These are phyloP conservation scores for Borovskyia barvae DNA, from an alignment of 208 protist species.

Conservation along the genomic window DNA sequence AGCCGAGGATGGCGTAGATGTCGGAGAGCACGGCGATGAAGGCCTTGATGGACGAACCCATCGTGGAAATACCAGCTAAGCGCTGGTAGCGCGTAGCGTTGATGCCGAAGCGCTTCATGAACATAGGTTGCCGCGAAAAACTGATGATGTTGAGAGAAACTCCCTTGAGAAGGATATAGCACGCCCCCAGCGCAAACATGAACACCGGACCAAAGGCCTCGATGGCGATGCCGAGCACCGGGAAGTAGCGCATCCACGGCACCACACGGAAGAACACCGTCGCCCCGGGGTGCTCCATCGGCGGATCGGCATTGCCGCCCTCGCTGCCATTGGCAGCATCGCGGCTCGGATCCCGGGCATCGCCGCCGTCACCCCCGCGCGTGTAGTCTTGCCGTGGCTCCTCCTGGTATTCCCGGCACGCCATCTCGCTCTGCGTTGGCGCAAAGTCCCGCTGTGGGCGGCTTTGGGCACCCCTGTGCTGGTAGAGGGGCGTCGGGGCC, in stretches of 20 bases:
- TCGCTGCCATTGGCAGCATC: too few relatives aligned
- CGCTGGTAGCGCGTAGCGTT: conserved; percentile 34
- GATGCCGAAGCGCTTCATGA: conserved; percentile 31
- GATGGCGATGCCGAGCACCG: conserved; percentile 30
- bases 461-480: too few relatives aligned
- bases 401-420: too few relatives aligned
- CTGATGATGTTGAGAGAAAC: conserved; percentile 37
- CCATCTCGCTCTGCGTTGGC: too few relatives aligned
- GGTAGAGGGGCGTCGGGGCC: too few relatives aligned
- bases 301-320: too few relatives aligned
- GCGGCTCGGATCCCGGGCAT: too few relatives aligned
- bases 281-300: conserved; percentile 30
- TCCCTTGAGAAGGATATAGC: conserved; percentile 42
- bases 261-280: conserved; percentile 14
- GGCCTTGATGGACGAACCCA: conserved; percentile 58
- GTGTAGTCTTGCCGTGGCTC: too few relatives aligned
- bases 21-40: conserved; percentile 45
- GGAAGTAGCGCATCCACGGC: conserved; percentile 24
- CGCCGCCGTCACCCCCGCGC: too few relatives aligned
- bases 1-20: conserved; percentile 50
- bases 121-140: conserved; percentile 31
- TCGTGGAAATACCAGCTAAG: conserved; percentile 22
- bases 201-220: conserved; percentile 33
- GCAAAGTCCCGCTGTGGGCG: too few relatives aligned
- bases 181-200: conserved; percentile 26